Conservation (phyloP, 2,329 filamentous ascomycete genomes). For the Penicillium psychrosexuale region DNA sequence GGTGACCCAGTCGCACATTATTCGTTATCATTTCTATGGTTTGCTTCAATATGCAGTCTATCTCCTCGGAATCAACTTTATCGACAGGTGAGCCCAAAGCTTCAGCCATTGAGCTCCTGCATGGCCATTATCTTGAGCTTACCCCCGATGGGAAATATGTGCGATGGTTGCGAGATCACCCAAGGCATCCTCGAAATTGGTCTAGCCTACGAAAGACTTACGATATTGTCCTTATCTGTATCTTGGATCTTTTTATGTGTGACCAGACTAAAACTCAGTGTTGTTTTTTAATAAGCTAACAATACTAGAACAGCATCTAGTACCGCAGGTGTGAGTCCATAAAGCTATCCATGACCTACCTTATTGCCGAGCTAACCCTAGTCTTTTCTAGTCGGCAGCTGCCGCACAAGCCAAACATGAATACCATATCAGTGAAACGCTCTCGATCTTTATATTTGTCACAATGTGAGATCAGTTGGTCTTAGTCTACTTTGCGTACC, state of each 20-base stretch:
- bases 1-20: not conserved
- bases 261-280: not conserved
- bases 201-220: slow-evolving; percentile 26
- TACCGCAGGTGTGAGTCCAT: slow-evolving; percentile 32
- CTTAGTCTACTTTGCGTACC: not conserved
- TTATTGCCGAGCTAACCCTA: not conserved
- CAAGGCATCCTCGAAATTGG: slow-evolving; percentile 36
- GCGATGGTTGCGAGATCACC: slow-evolving; percentile 31
- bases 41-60: slow-evolving; percentile 13
- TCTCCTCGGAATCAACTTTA: slow-evolving; percentile 1
- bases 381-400: slow-evolving; percentile 25
- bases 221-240: slow-evolving; percentile 28
- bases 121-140: slow-evolving; percentile 27
- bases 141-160: slow-evolving; percentile 31
- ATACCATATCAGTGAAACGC: slow-evolving; percentile 24
- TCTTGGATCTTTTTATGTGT: slow-evolving; percentile 36
- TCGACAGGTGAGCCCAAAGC: slow-evolving; percentile 12
- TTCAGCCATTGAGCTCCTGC: slow-evolving; percentile 18
- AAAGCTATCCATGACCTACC: not conserved
- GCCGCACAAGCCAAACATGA: slow-evolving; percentile 28
- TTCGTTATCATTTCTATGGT: not conserved
- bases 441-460: slow-evolving; percentile 34
- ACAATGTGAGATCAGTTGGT: slow-evolving; percentile 19
- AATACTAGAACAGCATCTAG: slow-evolving; percentile 33
- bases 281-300: slow-evolving; percentile 5